These are phyloP conservation scores for Debaryomyces udenii DNA, from an alignment of 1,139 yeast species.

Conservation along the genomic window DNA sequence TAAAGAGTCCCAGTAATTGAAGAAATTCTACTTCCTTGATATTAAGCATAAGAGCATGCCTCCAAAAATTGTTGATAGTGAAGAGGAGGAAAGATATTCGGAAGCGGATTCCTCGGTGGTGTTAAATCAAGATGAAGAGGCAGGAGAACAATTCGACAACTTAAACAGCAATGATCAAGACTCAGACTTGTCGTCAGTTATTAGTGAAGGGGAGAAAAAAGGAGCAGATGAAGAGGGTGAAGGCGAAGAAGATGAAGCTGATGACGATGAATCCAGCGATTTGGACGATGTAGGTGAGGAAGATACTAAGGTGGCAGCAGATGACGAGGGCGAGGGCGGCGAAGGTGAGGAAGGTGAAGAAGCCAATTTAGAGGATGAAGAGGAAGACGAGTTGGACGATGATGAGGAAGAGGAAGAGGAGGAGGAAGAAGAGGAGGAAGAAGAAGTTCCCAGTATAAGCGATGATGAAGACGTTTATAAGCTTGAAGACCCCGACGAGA, in stretches of 20 bases:
- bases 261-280: slow-evolving; percentile 4
- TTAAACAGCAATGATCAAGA: slow-evolving; percentile 9
- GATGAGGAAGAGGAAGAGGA: slow-evolving; percentile 27
- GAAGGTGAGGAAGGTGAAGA: slow-evolving; percentile 20
- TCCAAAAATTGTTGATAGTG: slow-evolving; percentile 19
- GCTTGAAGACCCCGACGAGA: slow-evolving; percentile 44
- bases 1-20: too few species aligned
- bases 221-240: slow-evolving; percentile 19
- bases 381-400: slow-evolving; percentile 26
- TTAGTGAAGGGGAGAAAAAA: slow-evolving; percentile 17
- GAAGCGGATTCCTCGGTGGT: slow-evolving; percentile 17
- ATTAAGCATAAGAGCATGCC: slow-evolving; percentile 17
- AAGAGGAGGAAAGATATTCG: slow-evolving; percentile 17
- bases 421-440: slow-evolving; percentile 29
- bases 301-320: slow-evolving; percentile 10
- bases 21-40: too few species aligned
- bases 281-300: slow-evolving; percentile 9
- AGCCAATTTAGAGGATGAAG: slow-evolving; percentile 19
- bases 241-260: slow-evolving; percentile 15
- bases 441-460: slow-evolving; percentile 25
- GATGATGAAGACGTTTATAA: slow-evolving; percentile 40
- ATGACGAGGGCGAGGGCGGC: slow-evolving; percentile 12
- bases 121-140: slow-evolving; percentile 19
- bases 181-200: slow-evolving; percentile 14
- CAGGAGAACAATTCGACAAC: slow-evolving; percentile 21